Percentiles rank a stretch among this genome's conserved stretches.
phyloP scores from a whole-genome alignment of 2,329 filamentous ascomycete genomes.

The Fusarium lyarnte region DNA sequence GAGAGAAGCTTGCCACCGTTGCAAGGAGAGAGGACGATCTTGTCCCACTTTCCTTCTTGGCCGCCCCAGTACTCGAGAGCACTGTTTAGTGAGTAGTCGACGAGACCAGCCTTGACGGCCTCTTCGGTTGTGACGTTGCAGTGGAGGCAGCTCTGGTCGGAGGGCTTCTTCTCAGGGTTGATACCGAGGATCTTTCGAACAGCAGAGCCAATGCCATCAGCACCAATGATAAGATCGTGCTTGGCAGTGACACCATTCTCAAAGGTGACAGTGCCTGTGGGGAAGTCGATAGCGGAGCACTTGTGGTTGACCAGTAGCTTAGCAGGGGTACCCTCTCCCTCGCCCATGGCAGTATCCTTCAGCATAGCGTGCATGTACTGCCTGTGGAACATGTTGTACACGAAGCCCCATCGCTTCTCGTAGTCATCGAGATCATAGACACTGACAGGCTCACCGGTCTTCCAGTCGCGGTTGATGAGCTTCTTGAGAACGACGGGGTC shows the following conservation, averaged over 20 bases:
- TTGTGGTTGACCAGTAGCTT: conserved; percentile 65
- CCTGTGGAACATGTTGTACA: conserved; percentile 76
- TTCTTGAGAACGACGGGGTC: conserved; percentile 72
- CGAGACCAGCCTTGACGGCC: conserved; percentile 67
- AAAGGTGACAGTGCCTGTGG: conserved; percentile 61
- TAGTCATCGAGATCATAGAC: conserved; percentile 73
- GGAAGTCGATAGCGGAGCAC: conserved; percentile 63
- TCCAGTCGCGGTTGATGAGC: conserved; percentile 76
- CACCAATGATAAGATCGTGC: conserved; percentile 71
- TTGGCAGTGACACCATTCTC: conserved; percentile 58
- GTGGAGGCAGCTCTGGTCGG: conserved; percentile 70
- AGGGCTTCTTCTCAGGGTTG: conserved; percentile 65
- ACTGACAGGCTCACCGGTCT: conserved; percentile 71
- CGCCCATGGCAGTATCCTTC: conserved; percentile 65
- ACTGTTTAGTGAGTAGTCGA: conserved; percentile 68
- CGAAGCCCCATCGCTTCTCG: conserved; percentile 70
- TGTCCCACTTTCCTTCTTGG: conserved; percentile 69
- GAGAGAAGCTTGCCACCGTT: conserved; percentile 72
- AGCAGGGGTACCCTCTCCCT: conserved; percentile 64
- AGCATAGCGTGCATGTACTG: conserved; percentile 76
- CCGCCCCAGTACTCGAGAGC: conserved; percentile 79
- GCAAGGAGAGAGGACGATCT: conserved; percentile 76
- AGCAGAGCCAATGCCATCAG: conserved; percentile 74
- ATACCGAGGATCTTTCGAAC: conserved; percentile 72
- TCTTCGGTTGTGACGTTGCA: conserved; percentile 70